These are phyloP conservation scores for Pezicula radicicola DNA, from an alignment of 2,329 filamentous ascomycete genomes.

Conservation along the genomic window DNA sequence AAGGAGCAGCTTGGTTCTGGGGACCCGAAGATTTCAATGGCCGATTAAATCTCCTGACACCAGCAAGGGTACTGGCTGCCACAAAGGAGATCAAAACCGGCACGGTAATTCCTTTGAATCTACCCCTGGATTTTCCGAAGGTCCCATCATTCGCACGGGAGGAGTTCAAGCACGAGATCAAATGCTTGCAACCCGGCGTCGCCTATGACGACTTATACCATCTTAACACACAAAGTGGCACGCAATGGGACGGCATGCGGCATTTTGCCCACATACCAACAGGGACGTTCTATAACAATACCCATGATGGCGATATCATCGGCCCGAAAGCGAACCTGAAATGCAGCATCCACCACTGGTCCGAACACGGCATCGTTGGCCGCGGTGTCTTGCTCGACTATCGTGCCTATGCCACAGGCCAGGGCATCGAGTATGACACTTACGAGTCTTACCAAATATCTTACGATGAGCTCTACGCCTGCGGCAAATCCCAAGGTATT, in stretches of 20 bases:
- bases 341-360: conserved; percentile 15
- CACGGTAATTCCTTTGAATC: conserved; percentile 25
- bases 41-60: conserved; percentile 40
- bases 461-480: conserved; percentile 7
- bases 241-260: conserved; percentile 52
- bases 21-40: conserved; percentile 19
- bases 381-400: conserved; percentile 52
- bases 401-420: conserved; percentile 34
- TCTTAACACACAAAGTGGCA: conserved; percentile 54
- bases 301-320: conserved; percentile 7
- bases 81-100: conserved; percentile 37
- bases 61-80: conserved; percentile 34
- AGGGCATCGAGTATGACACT: conserved; percentile 29
- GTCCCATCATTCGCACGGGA: conserved; percentile 29
- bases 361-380: conserved; percentile 46
- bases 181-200: conserved; percentile 8
- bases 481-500: conserved; percentile 13
- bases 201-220: conserved; percentile 58
- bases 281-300: conserved; percentile 12
- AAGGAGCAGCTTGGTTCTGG: neutral
- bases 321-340: conserved; percentile 8
- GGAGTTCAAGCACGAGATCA: conserved; percentile 23
- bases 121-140: conserved; percentile 21
- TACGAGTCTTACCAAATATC: conserved; percentile 10
- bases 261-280: conserved; percentile 24